Evolutionary conservation across 2,329 filamentous ascomycete genomes (phyloP).

Genomic region (Trichoderma brevicompactum): DNA sequence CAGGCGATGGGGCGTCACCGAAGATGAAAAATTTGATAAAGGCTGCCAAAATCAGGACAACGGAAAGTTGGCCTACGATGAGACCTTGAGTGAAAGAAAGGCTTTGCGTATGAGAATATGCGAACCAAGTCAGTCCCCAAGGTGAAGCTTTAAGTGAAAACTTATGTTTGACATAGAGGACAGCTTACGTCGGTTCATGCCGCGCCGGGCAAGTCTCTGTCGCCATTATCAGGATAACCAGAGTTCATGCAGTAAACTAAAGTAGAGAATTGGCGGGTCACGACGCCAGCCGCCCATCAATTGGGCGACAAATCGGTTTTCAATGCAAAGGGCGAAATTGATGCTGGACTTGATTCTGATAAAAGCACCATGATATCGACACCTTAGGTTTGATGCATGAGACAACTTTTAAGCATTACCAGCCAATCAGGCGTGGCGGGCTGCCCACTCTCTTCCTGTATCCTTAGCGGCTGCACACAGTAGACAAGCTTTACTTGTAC

Average conservation of each 20-base stretch:
- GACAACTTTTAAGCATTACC: not conserved
- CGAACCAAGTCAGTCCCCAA: not conserved
- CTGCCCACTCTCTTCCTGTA: not conserved
- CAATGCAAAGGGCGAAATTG: not conserved
- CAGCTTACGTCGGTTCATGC: constrained; percentile 53
- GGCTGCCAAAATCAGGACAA: constrained; percentile 85
- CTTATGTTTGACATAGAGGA: not conserved
- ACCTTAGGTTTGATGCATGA: constrained; percentile 1
- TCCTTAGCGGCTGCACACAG: too few species aligned
- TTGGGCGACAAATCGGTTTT: not conserved
- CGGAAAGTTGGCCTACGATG: constrained; percentile 88
- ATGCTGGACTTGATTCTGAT: not conserved
- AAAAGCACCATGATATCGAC: constrained; percentile 4
- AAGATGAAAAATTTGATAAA: constrained; percentile 99
- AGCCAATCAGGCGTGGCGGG: constrained; percentile 16
- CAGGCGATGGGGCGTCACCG: constrained; percentile 84
- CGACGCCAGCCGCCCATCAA: not conserved
- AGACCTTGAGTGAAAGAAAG: constrained; percentile 93
- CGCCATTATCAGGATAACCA: constrained; percentile 40
- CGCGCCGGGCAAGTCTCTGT: constrained; percentile 48
- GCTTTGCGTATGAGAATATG: constrained; percentile 47
- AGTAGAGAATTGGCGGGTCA: not conserved
- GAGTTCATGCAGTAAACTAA: not conserved
- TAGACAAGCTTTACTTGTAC: too few species aligned
- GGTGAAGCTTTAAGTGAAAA: constrained; percentile 21